phyloP scores from a whole-genome alignment of 768 basidiomycete species.

The Dendrothele bispora region DNA sequence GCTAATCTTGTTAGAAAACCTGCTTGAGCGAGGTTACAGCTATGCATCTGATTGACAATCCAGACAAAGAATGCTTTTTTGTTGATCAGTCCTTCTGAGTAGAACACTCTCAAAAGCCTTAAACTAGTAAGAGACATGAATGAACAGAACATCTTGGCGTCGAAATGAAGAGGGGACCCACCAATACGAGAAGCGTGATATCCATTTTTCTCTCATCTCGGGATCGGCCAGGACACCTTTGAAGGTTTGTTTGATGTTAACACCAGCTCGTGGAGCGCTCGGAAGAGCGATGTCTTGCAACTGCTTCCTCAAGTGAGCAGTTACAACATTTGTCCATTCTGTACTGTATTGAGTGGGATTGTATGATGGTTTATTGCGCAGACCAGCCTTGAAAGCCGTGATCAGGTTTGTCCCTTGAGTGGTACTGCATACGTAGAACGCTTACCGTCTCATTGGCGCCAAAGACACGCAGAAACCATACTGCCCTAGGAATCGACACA shows the following conservation, averaged over 20 bases:
- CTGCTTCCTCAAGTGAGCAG: conserved; percentile 81
- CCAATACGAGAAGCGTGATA: conserved; percentile 80
- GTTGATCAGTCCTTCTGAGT: conserved; percentile 79
- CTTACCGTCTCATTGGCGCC: conserved; percentile 84
- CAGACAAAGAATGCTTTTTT: conserved; percentile 74
- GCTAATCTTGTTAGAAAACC: conserved; percentile 74
- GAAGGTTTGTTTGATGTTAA: conserved; percentile 84
- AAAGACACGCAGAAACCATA: conserved; percentile 86
- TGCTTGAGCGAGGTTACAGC: conserved; percentile 79
- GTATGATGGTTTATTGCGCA: conserved; percentile 77
- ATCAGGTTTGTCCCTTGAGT: conserved; percentile 3
- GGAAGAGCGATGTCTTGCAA: conserved; percentile 77
- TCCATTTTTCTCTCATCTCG: conserved; percentile 73
- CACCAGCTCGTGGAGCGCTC: conserved; percentile 69
- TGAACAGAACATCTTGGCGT: not conserved
- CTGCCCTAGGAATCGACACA: conserved; percentile 77
- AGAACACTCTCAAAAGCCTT: conserved; percentile 71
- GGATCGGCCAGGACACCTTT: conserved; percentile 76
- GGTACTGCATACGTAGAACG: conserved; percentile 1
- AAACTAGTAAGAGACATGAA: conserved; percentile 43
- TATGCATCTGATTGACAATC: conserved; percentile 76
- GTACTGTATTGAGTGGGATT: conserved; percentile 82
- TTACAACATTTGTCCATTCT: conserved; percentile 83
- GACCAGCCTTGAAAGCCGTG: conserved; percentile 50
- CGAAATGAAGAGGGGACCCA: conserved; percentile 26